A percentile compares a stretch with the other conserved stretches of the same genome.
Evolutionary conservation across 768 basidiomycete genomes (phyloP).

Genomic region (Mycena kentingensis): DNA sequence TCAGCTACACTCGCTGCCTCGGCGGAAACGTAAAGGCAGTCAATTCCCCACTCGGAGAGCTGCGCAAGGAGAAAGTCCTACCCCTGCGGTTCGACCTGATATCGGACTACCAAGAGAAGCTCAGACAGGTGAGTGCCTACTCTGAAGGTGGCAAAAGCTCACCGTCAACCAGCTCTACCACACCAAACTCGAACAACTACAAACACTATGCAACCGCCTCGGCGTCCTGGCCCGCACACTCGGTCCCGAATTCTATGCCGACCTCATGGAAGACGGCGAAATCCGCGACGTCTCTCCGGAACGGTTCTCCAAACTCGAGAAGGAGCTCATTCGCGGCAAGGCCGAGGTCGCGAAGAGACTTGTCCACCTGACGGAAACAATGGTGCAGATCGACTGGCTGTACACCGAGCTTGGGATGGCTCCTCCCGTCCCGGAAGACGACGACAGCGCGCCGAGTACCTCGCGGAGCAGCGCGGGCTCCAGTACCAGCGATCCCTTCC

Average conservation of each 20-base stretch:
- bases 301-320: constrained; percentile 77
- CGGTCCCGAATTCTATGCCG: constrained; percentile 61
- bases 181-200: constrained; percentile 75
- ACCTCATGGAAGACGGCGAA: constrained; percentile 50
- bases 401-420: constrained; percentile 79
- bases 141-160: background rate
- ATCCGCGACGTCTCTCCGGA: constrained; percentile 79
- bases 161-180: constrained; percentile 58
- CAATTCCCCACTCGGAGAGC: constrained; percentile 64
- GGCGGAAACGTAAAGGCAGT: constrained; percentile 72
- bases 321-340: constrained; percentile 82
- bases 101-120: constrained; percentile 72
- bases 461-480: constrained; percentile 19
- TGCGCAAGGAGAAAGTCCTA: constrained; percentile 70
- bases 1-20: constrained; percentile 66
- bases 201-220: constrained; percentile 69
- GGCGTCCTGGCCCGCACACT: constrained; percentile 58
- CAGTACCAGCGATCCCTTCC: constrained; percentile 17
- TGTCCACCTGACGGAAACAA: constrained; percentile 58
- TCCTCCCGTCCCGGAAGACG: constrained; percentile 38
- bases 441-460: constrained; percentile 19
- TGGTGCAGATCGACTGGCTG: constrained; percentile 81
- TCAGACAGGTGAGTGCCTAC: constrained; percentile 63
- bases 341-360: constrained; percentile 82
- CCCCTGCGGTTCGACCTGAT: constrained; percentile 72